Conservation (phyloP, 2,329 filamentous ascomycete genomes). For the Cytospora leucostoma region DNA sequence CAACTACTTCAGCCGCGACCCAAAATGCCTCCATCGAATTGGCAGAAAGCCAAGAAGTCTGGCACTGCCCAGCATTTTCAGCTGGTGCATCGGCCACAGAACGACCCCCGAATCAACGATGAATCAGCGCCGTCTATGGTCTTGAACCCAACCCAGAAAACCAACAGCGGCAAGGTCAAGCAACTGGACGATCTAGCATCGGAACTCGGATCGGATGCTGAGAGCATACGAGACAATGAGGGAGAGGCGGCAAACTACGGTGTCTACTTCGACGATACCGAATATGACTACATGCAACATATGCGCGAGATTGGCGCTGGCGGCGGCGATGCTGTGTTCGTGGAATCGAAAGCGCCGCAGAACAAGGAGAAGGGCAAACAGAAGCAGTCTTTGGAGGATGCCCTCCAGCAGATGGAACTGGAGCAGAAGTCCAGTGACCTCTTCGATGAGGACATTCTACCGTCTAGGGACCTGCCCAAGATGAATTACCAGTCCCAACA, state of each 20-base stretch:
- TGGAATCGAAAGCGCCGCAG: slow-evolving; percentile 67
- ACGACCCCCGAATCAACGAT: slow-evolving; percentile 97
- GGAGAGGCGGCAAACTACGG: slow-evolving; percentile 94
- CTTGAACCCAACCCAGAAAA: slow-evolving; percentile 66
- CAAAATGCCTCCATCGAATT: slow-evolving; percentile 39
- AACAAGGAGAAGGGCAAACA: slow-evolving; percentile 72
- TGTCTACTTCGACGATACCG: slow-evolving; percentile 90
- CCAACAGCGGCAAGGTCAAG: slow-evolving; percentile 57
- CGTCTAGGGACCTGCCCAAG: slow-evolving; percentile 76
- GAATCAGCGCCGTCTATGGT: slow-evolving; percentile 85
- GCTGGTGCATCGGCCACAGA: slow-evolving; percentile 92
- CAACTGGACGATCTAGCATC: slow-evolving; percentile 73
- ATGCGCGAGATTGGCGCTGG: slow-evolving; percentile 81
- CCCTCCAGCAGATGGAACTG: slow-evolving; percentile 64
- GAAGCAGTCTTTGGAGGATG: slow-evolving; percentile 81
- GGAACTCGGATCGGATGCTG: slow-evolving; percentile 70
- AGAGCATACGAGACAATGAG: slow-evolving; percentile 78
- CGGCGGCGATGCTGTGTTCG: slow-evolving; percentile 76
- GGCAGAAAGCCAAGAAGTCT: slow-evolving; percentile 61
- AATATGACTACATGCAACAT: slow-evolving; percentile 99
- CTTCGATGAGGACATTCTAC: slow-evolving; percentile 73
- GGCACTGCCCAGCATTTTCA: slow-evolving; percentile 82
- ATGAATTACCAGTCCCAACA: slow-evolving; percentile 90
- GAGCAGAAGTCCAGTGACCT: slow-evolving; percentile 57
- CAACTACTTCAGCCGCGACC: neutral